phyloP scores from a whole-genome alignment of 140 eudicot species.

The Bidens hawaiensis region DNA sequence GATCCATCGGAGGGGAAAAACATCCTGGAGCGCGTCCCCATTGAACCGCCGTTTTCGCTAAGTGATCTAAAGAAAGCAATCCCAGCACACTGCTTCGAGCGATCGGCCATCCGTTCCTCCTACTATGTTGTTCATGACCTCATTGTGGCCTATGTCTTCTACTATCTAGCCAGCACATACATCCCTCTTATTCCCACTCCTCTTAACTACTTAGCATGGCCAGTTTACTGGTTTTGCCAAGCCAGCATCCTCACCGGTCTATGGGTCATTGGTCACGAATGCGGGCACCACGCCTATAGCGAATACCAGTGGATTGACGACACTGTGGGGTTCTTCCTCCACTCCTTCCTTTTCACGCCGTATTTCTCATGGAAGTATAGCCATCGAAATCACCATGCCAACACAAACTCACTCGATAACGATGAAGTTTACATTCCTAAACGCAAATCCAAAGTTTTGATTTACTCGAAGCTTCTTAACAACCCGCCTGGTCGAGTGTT shows the following conservation, averaged over 20 bases:
- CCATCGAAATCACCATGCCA: conserved; percentile 40
- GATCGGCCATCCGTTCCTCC: conserved; percentile 38
- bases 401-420: conserved; percentile 31
- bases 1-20: conserved; percentile 28
- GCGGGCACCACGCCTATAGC: conserved; percentile 40
- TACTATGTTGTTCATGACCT: conserved; percentile 47
- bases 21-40: conserved; percentile 25
- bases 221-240: conserved; percentile 37
- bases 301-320: conserved; percentile 32
- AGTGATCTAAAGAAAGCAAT: conserved; percentile 48
- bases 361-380: conserved; percentile 42
- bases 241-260: conserved; percentile 43
- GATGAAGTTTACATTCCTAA: conserved; percentile 38
- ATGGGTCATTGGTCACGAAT: conserved; percentile 40
- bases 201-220: conserved; percentile 39
- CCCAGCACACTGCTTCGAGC: conserved; percentile 49
- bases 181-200: conserved; percentile 36
- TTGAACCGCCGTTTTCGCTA: conserved; percentile 44
- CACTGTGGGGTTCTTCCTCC: conserved; percentile 34
- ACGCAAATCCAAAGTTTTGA: conserved; percentile 21
- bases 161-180: conserved; percentile 37
- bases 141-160: conserved; percentile 28
- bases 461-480: conserved; percentile 32
- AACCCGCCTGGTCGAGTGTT: conserved; percentile 42
- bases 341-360: conserved; percentile 33